Conservation (phyloP, 139 green algal genomes). For the Picochlorum sp. region DNA sequence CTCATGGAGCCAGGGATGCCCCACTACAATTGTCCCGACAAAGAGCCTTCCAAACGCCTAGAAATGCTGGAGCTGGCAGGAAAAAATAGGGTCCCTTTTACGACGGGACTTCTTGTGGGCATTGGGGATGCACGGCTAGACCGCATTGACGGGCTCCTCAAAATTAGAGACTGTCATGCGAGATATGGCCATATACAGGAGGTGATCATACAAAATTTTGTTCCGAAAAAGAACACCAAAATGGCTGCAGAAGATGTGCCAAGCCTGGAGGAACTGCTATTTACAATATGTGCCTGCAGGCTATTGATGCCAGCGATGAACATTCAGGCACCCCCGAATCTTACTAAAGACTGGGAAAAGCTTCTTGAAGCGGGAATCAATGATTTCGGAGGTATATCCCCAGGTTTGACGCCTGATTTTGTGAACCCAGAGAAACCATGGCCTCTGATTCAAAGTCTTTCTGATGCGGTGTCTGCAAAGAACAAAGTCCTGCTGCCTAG, state of each 20-base stretch:
- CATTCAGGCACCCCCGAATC: slow-evolving; percentile 64
- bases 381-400: slow-evolving; percentile 78
- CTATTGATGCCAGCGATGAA: slow-evolving; percentile 54
- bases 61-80: slow-evolving; percentile 44
- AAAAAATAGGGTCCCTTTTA: slow-evolving; percentile 61
- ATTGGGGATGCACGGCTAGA: slow-evolving; percentile 72
- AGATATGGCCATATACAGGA: slow-evolving; percentile 63
- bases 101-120: slow-evolving; percentile 71
- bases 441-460: slow-evolving; percentile 64
- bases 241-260: slow-evolving; percentile 56
- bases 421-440: slow-evolving; percentile 76
- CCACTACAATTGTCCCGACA: slow-evolving; percentile 75
- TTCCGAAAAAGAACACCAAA: slow-evolving; percentile 56
- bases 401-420: slow-evolving; percentile 68
- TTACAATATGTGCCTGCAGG: slow-evolving; percentile 64
- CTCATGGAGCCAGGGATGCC: slow-evolving; percentile 39
- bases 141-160: slow-evolving; percentile 47
- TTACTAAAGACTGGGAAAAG: slow-evolving; percentile 42
- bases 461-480: slow-evolving; percentile 38
- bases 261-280: slow-evolving; percentile 59
- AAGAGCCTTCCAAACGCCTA: slow-evolving; percentile 26
- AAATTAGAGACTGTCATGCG: slow-evolving; percentile 40
- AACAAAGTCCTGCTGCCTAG: slow-evolving; percentile 68
- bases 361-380: slow-evolving; percentile 76
- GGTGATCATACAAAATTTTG: slow-evolving; percentile 87